phyloP scores from a whole-genome alignment of 78 protist species.

The Chrysochromulina tobinii region DNA sequence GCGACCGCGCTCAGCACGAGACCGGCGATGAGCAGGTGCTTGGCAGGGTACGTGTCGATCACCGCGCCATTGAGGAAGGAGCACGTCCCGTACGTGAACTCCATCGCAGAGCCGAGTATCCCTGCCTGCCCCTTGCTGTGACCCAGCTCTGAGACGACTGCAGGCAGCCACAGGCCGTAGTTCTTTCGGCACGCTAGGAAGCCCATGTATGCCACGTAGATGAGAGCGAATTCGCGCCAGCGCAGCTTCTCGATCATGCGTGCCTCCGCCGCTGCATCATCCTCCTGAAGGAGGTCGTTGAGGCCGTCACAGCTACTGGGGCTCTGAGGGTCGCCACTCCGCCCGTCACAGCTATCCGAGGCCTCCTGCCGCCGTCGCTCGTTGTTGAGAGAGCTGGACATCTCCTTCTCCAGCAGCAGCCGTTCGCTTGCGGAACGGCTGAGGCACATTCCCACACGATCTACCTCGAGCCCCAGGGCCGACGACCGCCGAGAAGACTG shows the following conservation, averaged over 20 bases:
- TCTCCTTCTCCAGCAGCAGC: too few species aligned
- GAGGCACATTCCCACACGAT: too few species aligned
- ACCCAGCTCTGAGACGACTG: background rate
- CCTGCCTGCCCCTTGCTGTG: background rate
- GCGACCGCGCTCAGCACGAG: background rate
- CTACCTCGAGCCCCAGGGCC: too few species aligned
- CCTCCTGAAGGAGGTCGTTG: too few species aligned
- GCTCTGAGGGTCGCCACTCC: too few species aligned
- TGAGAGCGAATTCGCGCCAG: background rate
- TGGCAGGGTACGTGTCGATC: background rate
- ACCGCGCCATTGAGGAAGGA: background rate
- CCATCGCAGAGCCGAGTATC: background rate
- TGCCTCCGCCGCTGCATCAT: too few species aligned
- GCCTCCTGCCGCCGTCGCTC: too few species aligned
- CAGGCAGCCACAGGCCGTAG: constrained; percentile 19
- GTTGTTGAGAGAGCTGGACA: too few species aligned
- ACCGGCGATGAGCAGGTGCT: background rate
- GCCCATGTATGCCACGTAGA: background rate
- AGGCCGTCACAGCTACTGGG: too few species aligned
- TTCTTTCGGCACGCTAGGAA: background rate
- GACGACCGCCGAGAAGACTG: too few species aligned
- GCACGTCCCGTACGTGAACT: background rate
- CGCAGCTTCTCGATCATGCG: background rate
- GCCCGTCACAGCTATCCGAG: too few species aligned
- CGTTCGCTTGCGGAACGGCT: too few species aligned